phyloP scores from a whole-genome alignment of 177 flowering plant genomes.

The Vitis hybrid region DNA sequence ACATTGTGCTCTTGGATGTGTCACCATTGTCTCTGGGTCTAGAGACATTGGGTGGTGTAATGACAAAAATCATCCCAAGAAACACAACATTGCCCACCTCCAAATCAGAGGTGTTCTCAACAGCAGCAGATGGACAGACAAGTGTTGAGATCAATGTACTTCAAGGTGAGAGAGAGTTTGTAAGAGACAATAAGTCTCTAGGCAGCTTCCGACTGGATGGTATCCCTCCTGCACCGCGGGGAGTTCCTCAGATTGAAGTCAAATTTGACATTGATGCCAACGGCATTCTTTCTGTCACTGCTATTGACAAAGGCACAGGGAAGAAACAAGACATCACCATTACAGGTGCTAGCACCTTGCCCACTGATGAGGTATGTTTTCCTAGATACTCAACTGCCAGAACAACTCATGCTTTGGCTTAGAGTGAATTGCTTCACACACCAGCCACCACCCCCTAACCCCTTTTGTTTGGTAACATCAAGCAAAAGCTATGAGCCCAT shows the following conservation, averaged over 20 bases:
- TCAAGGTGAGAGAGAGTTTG: conserved; percentile 99
- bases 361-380: conserved; percentile 74
- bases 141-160: conserved; percentile 97
- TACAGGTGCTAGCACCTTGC: conserved; percentile 96
- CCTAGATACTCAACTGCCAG: no score
- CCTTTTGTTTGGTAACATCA: no score
- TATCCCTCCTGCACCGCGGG: conserved; percentile 96
- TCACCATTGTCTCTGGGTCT: conserved; percentile 84
- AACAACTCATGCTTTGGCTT: no score
- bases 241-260: conserved; percentile 96
- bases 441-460: no score
- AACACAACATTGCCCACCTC: conserved; percentile 95
- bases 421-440: no score
- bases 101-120: conserved; percentile 95
- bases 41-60: conserved; percentile 95
- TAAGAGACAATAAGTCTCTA: conserved; percentile 90
- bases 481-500: no score
- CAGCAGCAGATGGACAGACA: conserved; percentile 97
- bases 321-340: conserved; percentile 97
- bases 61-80: conserved; percentile 94
- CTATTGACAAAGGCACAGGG: conserved; percentile 93
- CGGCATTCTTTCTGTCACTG: conserved; percentile 89
- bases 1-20: conserved; percentile 90
- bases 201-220: conserved; percentile 98
- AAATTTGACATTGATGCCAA: conserved; percentile 95